Percentiles rank a stretch among this genome's conserved stretches.
Conservation (phyloP, 768 basidiomycete species). For the Phanerochaete carnosa region DNA sequence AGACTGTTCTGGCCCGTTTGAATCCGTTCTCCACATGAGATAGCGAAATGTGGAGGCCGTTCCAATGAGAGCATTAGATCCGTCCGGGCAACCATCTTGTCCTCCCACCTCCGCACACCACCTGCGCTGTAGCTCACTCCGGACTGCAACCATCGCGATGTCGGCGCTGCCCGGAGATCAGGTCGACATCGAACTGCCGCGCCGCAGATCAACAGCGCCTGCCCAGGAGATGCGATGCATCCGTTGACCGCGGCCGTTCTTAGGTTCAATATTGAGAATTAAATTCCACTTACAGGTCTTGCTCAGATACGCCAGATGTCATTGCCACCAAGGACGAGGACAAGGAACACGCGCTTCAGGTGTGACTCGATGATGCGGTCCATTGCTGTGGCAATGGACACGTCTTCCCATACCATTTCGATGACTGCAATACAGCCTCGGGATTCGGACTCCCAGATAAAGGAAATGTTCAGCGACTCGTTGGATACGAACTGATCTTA, state of each 20-base stretch:
- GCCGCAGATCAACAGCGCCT: not conserved
- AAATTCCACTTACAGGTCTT: not conserved
- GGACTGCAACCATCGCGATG: not conserved
- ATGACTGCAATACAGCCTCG: not conserved
- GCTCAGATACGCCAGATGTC: not conserved
- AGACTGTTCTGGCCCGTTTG: not conserved
- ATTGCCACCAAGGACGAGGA: slow-evolving; percentile 2
- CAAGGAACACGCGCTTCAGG: not conserved
- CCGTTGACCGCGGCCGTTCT: not conserved
- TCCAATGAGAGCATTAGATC: not conserved
- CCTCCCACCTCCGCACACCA: not conserved
- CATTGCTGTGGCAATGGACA: not conserved
- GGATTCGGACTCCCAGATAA: not conserved
- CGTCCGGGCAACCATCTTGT: not conserved
- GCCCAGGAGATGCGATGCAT: not conserved
- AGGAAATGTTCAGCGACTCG: not conserved
- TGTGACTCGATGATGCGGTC: slow-evolving; percentile 2
- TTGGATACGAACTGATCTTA: not conserved
- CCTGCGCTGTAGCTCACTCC: not conserved
- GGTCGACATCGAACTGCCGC: not conserved
- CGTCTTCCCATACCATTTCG: not conserved
- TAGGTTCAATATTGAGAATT: not conserved
- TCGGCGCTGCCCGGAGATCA: not conserved
- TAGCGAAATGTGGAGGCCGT: not conserved
- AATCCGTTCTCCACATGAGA: not conserved